Evolutionary conservation across 2,329 filamentous ascomycete genomes (phyloP).

Genomic region (Hymenoscyphus infarciens): DNA sequence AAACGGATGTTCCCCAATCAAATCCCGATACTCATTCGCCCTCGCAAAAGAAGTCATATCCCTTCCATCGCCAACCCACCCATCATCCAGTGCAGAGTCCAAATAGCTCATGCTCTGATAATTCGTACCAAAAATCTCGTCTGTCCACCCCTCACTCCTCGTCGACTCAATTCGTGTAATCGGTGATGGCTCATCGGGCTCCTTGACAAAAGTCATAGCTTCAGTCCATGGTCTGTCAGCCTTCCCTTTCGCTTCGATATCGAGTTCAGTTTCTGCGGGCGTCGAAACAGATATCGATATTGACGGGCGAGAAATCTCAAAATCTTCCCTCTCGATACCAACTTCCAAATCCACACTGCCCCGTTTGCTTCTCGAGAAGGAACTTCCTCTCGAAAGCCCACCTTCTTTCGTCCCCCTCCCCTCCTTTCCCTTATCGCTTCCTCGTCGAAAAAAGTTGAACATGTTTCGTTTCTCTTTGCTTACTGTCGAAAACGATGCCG

Average conservation of each 20-base stretch:
- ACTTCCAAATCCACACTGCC: neutral
- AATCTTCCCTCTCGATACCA: neutral
- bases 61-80: neutral
- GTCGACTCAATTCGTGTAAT: neutral
- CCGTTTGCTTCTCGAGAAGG: neutral
- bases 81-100: neutral
- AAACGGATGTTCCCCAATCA: neutral
- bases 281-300: neutral
- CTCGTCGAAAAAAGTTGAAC: neutral
- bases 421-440: neutral
- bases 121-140: neutral
- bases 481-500: neutral
- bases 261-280: neutral
- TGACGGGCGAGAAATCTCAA: neutral
- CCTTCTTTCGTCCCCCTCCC: neutral
- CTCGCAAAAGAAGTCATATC: neutral
- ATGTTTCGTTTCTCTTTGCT: neutral
- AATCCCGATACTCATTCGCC: neutral
- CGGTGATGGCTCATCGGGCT: neutral
- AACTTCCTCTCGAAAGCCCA: neutral
- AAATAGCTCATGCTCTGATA: neutral
- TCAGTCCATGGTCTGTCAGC: neutral
- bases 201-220: neutral
- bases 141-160: neutral
- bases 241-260: neutral